Evolutionary conservation across 2,329 filamentous ascomycete genomes (phyloP), one percentile per base, ranked within the genome.

Genomic region (Trichoderma atrobrunneum): DNA sequence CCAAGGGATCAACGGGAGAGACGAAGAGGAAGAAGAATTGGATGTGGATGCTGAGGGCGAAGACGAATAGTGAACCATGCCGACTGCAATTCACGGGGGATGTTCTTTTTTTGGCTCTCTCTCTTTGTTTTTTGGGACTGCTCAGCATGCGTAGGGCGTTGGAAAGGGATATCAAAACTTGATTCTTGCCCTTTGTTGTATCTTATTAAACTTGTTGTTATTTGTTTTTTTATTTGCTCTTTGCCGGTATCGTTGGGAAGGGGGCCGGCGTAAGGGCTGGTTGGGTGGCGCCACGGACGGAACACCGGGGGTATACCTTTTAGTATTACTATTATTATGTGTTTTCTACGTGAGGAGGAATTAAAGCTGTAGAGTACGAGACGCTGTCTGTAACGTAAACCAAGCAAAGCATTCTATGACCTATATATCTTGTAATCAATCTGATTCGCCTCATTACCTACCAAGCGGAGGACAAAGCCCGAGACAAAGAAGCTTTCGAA

Each of bases 21-120:
- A 36, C 32, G 54, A 34, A 21, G 57, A 60, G 16, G 57, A 60
- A 30, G 70, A 73, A 18, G 74, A 70, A 16, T 24, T 70, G 39
- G 80, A 81, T 48, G 76, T 81, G 16, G 80, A 81, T 43, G 80
- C 80, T 5, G 79, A 81, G 68, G 80, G 80, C 18, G 80, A 81
- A 66, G 79, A 81, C 36, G 76, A 79, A 72, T 81, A 72, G 75
- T 43, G 18, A 21, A 21, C 5, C 18, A 18, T 81, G n/a, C 70
- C 70, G 71, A 79, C 80, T 32, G 76, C 73, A 30, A 30, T 73
- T 21, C 48, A 67, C 69, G 39, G 16, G 7, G 76, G 14, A n/a
- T 34, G 21, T 16, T 16, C 24, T 43, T 57, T 54, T 21, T 21
- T n/a, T 54, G 26, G 67, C 67, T 54, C 34, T 61, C 3, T 4